These are phyloP conservation scores for Lyophyllum semitale DNA, from an alignment of 768 basidiomycete species.

Conservation along the genomic window DNA sequence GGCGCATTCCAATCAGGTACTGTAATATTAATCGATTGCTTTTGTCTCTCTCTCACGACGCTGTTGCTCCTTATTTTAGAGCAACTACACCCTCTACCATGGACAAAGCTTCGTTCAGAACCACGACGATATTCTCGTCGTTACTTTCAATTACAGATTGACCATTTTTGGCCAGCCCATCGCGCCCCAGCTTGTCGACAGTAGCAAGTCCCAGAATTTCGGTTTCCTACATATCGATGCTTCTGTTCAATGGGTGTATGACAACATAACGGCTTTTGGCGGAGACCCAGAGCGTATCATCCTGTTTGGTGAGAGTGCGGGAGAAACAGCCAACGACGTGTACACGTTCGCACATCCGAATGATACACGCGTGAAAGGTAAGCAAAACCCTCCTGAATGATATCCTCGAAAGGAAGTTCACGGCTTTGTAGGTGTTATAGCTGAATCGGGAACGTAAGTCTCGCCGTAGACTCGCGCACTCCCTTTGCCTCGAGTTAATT, in stretches of 20 bases:
- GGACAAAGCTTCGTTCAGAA: conserved; percentile 34
- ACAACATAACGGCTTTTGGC: conserved; percentile 44
- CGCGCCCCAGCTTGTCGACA: conserved; percentile 31
- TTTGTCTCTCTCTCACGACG: background rate
- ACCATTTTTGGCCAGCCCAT: conserved; percentile 40
- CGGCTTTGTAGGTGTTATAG: conserved; percentile 25
- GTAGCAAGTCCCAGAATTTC: conserved; percentile 32
- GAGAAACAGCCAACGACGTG: conserved; percentile 27
- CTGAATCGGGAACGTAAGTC: conserved; percentile 32
- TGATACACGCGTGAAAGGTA: conserved; percentile 24
- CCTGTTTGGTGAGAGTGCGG: conserved; percentile 38
- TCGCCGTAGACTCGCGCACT: background rate
- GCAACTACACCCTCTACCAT: conserved; percentile 26
- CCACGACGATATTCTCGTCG: conserved; percentile 32
- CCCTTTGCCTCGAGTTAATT: background rate
- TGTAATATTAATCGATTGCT: conserved; percentile 15
- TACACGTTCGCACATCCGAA: conserved; percentile 24
- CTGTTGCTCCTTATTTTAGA: conserved; percentile 19
- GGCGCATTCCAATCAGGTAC: conserved; percentile 37
- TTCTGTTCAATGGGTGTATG: conserved; percentile 46
- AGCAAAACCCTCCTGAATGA: background rate
- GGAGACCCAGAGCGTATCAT: conserved; percentile 38
- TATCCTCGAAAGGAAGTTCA: background rate
- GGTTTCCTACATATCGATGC: conserved; percentile 36
- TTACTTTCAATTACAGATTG: conserved; percentile 25